These are phyloP conservation scores for Boletus reticuloceps DNA, from an alignment of 768 basidiomycete species.

Conservation along the genomic window DNA sequence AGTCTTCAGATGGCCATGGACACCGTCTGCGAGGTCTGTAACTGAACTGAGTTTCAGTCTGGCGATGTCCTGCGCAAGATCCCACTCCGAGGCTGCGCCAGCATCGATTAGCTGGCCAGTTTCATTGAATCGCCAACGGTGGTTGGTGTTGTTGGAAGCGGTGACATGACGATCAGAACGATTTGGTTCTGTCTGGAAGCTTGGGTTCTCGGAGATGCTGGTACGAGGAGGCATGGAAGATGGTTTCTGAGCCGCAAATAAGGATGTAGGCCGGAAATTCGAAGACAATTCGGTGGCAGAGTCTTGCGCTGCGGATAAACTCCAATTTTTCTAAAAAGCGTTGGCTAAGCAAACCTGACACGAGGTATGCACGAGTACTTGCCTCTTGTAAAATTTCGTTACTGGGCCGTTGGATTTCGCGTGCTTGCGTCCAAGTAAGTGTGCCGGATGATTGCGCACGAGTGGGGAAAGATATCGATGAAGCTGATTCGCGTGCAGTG, in stretches of 20 bases:
- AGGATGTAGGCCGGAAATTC: slow-evolving; percentile 29
- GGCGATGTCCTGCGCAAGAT: slow-evolving; percentile 69
- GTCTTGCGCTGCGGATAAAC: slow-evolving; percentile 40
- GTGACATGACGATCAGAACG: slow-evolving; percentile 40
- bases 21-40: slow-evolving; percentile 49
- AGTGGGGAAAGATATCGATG: slow-evolving; percentile 29
- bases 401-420: slow-evolving; percentile 36
- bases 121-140: slow-evolving; percentile 64
- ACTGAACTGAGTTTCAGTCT: slow-evolving; percentile 66
- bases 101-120: slow-evolving; percentile 62
- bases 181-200: slow-evolving; percentile 21
- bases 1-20: slow-evolving; percentile 54
- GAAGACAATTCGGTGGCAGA: slow-evolving; percentile 35
- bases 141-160: slow-evolving; percentile 34
- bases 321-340: slow-evolving; percentile 44
- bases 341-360: slow-evolving; percentile 23
- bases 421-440: slow-evolving; percentile 49
- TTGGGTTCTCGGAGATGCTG: slow-evolving; percentile 24
- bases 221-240: slow-evolving; percentile 49
- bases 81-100: slow-evolving; percentile 59
- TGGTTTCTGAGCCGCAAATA: slow-evolving; percentile 39
- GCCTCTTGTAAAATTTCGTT: slow-evolving; percentile 47
- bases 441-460: slow-evolving; percentile 33
- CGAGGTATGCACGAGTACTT: slow-evolving; percentile 25
- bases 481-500: slow-evolving; percentile 36